Evolutionary conservation across 1,284 basidiomycete genomes (phyloP).

Genomic region (Apiotrichum domesticum): DNA sequence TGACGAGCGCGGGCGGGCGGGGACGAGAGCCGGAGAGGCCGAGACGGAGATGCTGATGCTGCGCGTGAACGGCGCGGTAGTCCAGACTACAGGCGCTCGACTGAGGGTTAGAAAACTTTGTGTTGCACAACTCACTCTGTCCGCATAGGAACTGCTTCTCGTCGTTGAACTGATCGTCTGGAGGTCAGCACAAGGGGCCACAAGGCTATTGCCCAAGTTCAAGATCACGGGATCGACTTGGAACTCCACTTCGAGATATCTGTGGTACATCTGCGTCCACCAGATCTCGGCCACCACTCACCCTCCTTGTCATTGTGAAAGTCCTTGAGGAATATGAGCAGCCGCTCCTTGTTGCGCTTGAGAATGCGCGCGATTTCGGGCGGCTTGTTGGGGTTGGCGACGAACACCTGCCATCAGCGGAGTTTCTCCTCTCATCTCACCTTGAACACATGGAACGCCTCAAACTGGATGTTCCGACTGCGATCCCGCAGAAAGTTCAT

Average conservation of each 20-base stretch:
- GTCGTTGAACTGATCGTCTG: conserved; percentile 93
- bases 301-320: conserved; percentile 99
- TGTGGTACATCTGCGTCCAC: no score
- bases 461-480: conserved; percentile 99
- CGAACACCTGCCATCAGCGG: conserved; percentile 66
- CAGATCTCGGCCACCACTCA: conserved; percentile 41
- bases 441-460: conserved; percentile 99
- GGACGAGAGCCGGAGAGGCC: no score
- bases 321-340: conserved; percentile 78
- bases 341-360: conserved; percentile 85
- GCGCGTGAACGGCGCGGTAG: no score
- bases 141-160: conserved; percentile 94
- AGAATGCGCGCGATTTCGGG: conserved; percentile 88
- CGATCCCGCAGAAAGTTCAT: conserved; percentile 97
- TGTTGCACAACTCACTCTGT: conserved; percentile 54
- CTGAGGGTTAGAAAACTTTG: not conserved
- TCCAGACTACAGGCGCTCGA: not conserved
- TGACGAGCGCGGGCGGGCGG: no score
- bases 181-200: not conserved
- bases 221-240: no score
- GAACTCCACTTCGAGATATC: no score
- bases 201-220: no score
- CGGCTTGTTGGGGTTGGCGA: conserved; percentile 98
- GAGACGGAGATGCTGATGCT: not conserved
- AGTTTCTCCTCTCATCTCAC: conserved; percentile 48